Evolutionary conservation across 257 asterid species (phyloP).

Genomic region (Misopates orontium): DNA sequence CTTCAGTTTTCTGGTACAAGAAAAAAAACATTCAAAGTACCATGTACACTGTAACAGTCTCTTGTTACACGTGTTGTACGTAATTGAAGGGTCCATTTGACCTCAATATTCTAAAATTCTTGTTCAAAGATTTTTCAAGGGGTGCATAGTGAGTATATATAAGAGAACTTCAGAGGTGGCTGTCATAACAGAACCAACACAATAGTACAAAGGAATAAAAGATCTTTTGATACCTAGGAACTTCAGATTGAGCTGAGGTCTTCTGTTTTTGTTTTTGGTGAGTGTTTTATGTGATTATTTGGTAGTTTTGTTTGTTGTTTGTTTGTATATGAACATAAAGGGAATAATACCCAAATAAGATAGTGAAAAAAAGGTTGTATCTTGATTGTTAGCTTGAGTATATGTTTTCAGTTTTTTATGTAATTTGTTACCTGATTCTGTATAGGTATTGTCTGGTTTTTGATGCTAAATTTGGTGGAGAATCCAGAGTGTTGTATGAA

Average conservation of each 20-base stretch:
- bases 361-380: not conserved
- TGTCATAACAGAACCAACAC: constrained; percentile 23
- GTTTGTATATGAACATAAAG: not conserved
- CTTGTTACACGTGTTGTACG: constrained; percentile 42
- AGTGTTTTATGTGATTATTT: constrained; percentile 24
- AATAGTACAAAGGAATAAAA: not conserved
- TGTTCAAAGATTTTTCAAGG: constrained; percentile 6
- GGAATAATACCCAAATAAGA: not conserved
- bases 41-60: too few species aligned
- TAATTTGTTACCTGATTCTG: not conserved
- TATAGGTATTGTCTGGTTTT: not conserved
- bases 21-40: not conserved
- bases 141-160: too few species aligned
- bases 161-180: constrained; percentile 15
- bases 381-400: not conserved
- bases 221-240: not conserved
- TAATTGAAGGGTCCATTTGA: constrained; percentile 34
- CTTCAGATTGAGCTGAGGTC: constrained; percentile 15
- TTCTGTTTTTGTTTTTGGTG: constrained; percentile 43
- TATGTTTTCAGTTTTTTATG: not conserved
- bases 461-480: not conserved
- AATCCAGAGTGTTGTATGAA: not conserved
- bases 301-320: not conserved
- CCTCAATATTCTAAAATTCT: constrained; percentile 16
- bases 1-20: constrained; percentile 27